Conservation (phyloP, 2,329 filamentous ascomycete genomes). For the Bipolaris oryzae region DNA sequence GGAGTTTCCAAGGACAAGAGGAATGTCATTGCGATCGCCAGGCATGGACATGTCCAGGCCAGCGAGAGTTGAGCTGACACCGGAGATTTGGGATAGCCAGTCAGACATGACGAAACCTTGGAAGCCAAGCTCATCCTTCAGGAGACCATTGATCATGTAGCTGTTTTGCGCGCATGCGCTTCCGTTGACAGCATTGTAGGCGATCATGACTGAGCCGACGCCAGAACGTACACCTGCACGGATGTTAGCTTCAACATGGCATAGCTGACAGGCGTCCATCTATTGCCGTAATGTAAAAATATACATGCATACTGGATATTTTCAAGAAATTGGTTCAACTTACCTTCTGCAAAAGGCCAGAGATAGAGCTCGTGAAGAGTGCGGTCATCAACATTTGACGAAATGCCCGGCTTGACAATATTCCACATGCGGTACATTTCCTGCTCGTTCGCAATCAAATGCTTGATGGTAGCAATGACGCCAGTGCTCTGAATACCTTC, state of each 20-base stretch:
- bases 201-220: constrained; percentile 82
- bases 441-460: constrained; percentile 78
- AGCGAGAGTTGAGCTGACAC: constrained; percentile 77
- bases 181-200: constrained; percentile 65
- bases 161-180: constrained; percentile 72
- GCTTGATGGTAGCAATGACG: constrained; percentile 74
- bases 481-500: constrained; percentile 73
- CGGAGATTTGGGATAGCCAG: constrained; percentile 84
- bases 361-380: constrained; percentile 79
- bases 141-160: constrained; percentile 79
- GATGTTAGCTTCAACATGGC: background rate
- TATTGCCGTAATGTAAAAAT: background rate
- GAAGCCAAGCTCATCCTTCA: constrained; percentile 87
- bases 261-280: no score
- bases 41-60: constrained; percentile 85
- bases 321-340: background rate
- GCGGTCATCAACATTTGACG: constrained; percentile 73
- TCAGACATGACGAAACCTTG: constrained; percentile 75
- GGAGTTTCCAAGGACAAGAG: constrained; percentile 53
- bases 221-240: constrained; percentile 67
- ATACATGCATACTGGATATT: background rate
- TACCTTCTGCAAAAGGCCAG: constrained; percentile 80
- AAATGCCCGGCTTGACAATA: constrained; percentile 43
- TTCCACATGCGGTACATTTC: constrained; percentile 56
- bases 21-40: constrained; percentile 65